Evolutionary conservation across 164 flowering plant genomes (phyloP).

Genomic region (Magnolia kwangsiensis): DNA sequence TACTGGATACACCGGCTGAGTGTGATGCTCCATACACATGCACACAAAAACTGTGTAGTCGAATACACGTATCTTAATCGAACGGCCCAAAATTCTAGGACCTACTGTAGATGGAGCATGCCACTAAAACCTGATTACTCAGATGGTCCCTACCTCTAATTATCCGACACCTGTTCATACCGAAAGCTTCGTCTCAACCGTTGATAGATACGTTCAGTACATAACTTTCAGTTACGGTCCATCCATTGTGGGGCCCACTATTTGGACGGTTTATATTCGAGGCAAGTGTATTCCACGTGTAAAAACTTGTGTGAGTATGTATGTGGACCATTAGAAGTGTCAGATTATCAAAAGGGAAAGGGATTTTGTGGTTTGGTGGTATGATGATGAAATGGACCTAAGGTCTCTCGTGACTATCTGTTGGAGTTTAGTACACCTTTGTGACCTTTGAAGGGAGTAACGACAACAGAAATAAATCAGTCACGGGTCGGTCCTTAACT

Average conservation of each 20-base stretch:
- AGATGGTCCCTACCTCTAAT: neutral
- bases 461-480: conserved; percentile 23
- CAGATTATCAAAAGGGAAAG: neutral
- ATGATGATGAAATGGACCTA: conserved; percentile 10
- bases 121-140: neutral
- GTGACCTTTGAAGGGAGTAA: conserved; percentile 21
- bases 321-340: neutral
- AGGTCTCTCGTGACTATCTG: conserved; percentile 53
- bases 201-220: neutral
- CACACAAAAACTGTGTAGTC: too few relatives aligned
- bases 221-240: too few relatives aligned
- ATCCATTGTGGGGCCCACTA: neutral
- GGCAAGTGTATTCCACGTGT: neutral
- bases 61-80: too few relatives aligned
- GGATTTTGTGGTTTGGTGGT: neutral
- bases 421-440: conserved; percentile 42
- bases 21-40: too few relatives aligned
- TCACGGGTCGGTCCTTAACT: conserved; percentile 19
- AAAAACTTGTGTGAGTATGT: neutral
- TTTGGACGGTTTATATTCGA: neutral
- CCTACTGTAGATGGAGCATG: neutral
- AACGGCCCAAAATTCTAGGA: neutral
- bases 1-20: too few relatives aligned
- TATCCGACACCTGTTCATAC: neutral
- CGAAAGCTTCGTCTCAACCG: neutral